phyloP scores from a whole-genome alignment of 2,329 filamentous ascomycete genomes.

The Penicillium frequentans region DNA sequence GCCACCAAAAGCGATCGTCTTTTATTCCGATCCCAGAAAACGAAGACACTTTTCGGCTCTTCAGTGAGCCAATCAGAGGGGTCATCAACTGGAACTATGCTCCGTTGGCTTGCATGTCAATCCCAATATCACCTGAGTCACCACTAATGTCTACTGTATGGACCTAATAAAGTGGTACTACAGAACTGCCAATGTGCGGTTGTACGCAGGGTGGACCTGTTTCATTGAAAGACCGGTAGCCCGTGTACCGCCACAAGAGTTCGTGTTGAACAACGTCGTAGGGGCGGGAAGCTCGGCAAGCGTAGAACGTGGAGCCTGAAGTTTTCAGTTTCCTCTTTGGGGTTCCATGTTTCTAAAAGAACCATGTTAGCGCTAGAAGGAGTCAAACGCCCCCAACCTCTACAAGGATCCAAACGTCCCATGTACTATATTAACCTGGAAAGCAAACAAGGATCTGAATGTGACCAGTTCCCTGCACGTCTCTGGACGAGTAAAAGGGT shows the following conservation, averaged over 20 bases:
- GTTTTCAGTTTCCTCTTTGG: neutral
- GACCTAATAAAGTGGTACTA: neutral
- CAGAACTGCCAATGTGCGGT: constrained; percentile 6
- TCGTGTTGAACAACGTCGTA: constrained; percentile 6
- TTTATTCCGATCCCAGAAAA: constrained; percentile 19
- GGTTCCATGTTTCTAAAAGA: constrained; percentile 1
- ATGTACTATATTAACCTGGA: no score
- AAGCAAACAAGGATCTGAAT: constrained; percentile 11
- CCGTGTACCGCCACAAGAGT: constrained; percentile 17
- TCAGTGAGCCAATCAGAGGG: constrained; percentile 9
- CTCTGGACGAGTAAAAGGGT: neutral
- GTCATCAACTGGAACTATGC: constrained; percentile 9
- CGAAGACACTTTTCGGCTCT: constrained; percentile 4
- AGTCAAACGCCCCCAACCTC: neutral
- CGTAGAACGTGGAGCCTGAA: constrained; percentile 16
- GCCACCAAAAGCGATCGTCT: constrained; percentile 18
- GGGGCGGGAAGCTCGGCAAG: constrained; percentile 26
- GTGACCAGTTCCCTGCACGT: constrained; percentile 17
- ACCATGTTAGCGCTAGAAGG: neutral
- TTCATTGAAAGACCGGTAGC: constrained; percentile 12
- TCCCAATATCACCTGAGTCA: constrained; percentile 15
- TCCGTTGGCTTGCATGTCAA: constrained; percentile 17
- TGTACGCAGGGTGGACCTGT: constrained; percentile 15
- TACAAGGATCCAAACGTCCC: neutral
- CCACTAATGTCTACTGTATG: neutral